Evolutionary conservation across 1,139 yeast species (phyloP), one percentile per base, ranked within the genome.

Genomic region (Scheffersomyces parashehatae): DNA sequence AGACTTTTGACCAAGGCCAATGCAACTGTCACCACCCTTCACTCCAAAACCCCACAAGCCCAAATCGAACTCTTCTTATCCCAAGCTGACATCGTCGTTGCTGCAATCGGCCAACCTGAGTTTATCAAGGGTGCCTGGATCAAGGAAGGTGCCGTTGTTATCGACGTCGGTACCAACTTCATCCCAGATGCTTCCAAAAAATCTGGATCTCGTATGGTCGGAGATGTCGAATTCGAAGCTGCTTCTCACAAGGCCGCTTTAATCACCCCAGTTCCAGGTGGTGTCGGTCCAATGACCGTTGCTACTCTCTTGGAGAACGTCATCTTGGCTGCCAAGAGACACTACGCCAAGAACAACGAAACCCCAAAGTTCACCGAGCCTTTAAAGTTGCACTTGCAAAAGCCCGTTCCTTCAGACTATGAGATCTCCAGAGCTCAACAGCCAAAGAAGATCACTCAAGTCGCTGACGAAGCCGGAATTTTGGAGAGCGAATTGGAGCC

Each of bases 221-320:
- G 99, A 46, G 99, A 93, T 62, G 97, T 91, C 48, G 96, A 91
- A 52, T 90, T 79, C 57, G 84, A 75, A 40, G 70, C 82, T 24
- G 89, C 89, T 44, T 61, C 77, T 40, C 72, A 79, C 44, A 81
- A 78, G 48, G 97, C 95, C 28, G 75, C 85, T 31, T 75, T 77
- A 59, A 79, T 93, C 60, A 93, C 99, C 20, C 99, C 99, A 28
- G 99, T 93, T 46, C 99, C 99, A 40, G 99, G 99, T 62, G 99
- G 99, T 54, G 99, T 93, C 48, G 99, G 99, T 42, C 99, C 99
- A 57, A 93, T 93, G 98, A 93, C 99, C 10, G 98, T 93, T 41
- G 98, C 98, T 40, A 88, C 90, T 87, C 79, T 93, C 47, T 81
- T 91, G 65, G 87, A 87, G 60, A 93, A 93, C 63, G 97, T 91